Evolutionary conservation across 345 rosid genomes (phyloP).

Genomic region (Citropsis articulata): DNA sequence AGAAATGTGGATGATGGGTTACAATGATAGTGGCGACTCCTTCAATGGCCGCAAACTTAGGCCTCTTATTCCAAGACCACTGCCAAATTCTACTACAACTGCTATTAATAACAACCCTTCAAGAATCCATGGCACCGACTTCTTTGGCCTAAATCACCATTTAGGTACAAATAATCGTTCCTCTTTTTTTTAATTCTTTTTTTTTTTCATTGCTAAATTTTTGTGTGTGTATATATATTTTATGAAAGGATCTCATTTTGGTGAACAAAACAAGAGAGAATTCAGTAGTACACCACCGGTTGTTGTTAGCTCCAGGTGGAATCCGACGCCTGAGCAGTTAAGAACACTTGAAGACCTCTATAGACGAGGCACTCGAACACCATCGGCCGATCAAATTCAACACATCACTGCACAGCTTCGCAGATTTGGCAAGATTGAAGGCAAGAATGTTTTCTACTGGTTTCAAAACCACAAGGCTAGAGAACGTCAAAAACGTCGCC

Average conservation of each 20-base stretch:
- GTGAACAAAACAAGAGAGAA: conserved; percentile 69
- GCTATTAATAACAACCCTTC: conserved; percentile 20
- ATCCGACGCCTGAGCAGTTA: conserved; percentile 91
- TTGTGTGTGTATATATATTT: background rate
- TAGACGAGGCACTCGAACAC: conserved; percentile 79
- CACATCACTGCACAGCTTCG: conserved; percentile 82
- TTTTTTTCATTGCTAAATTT: background rate
- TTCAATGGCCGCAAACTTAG: conserved; percentile 67
- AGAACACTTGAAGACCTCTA: conserved; percentile 83
- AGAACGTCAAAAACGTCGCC: conserved; percentile 79
- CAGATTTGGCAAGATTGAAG: conserved; percentile 89
- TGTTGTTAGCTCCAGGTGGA: conserved; percentile 90
- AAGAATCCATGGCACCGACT: conserved; percentile 39
- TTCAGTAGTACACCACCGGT: conserved; percentile 50
- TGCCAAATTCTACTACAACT: conserved; percentile 26
- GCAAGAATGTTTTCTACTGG: conserved; percentile 97
- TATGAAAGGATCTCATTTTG: conserved; percentile 8
- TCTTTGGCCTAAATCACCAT: conserved; percentile 63
- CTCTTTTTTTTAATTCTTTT: background rate
- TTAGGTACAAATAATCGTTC: conserved; percentile 24
- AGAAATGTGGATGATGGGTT: conserved; percentile 94
- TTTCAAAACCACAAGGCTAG: conserved; percentile 98
- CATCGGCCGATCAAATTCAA: conserved; percentile 89
- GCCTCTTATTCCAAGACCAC: conserved; percentile 76
- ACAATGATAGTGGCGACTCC: conserved; percentile 64